phyloP scores from a whole-genome alignment of 768 basidiomycete genomes.

The Crucibulum laeve region DNA sequence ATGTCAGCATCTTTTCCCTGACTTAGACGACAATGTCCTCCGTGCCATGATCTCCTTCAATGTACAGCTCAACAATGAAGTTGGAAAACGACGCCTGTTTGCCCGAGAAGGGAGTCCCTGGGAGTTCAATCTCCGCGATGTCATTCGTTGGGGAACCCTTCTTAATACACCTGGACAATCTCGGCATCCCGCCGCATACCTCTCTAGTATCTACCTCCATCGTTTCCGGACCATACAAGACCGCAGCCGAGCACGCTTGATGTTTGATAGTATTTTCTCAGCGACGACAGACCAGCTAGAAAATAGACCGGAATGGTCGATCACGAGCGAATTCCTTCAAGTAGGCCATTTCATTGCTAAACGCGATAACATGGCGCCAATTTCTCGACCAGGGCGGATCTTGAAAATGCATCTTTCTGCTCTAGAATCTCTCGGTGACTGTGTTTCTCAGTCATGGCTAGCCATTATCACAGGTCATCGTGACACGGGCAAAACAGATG shows the following conservation, averaged over 20 bases:
- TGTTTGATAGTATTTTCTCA: constrained; percentile 55
- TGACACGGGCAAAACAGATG: constrained; percentile 73
- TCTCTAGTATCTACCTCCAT: constrained; percentile 75
- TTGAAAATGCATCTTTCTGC: constrained; percentile 60
- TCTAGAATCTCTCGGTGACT: constrained; percentile 72
- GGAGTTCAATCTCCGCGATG: constrained; percentile 97
- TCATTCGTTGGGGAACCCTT: constrained; percentile 82
- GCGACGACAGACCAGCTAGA: constrained; percentile 16
- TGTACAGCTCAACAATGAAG: constrained; percentile 59
- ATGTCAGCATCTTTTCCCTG: constrained; percentile 70
- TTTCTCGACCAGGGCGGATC: constrained; percentile 41
- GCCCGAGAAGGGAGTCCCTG: constrained; percentile 84
- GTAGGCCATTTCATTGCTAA: constrained; percentile 55
- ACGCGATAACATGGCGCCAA: constrained; percentile 31
- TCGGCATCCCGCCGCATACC: constrained; percentile 54
- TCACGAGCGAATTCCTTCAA: constrained; percentile 49
- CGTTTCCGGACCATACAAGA: constrained; percentile 81
- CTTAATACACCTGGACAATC: constrained; percentile 25
- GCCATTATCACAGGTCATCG: constrained; percentile 80
- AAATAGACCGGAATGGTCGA: constrained; percentile 29
- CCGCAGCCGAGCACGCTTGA: constrained; percentile 39
- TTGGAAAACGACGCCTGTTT: constrained; percentile 60
- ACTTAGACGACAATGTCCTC: constrained; percentile 47
- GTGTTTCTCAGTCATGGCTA: constrained; percentile 77
- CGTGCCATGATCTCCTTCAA: constrained; percentile 84